Evolutionary conservation across 352 stramenopile genomes (phyloP), one percentile per base, ranked within the genome.

Genomic region (Phytophthora fragariaefolia): DNA sequence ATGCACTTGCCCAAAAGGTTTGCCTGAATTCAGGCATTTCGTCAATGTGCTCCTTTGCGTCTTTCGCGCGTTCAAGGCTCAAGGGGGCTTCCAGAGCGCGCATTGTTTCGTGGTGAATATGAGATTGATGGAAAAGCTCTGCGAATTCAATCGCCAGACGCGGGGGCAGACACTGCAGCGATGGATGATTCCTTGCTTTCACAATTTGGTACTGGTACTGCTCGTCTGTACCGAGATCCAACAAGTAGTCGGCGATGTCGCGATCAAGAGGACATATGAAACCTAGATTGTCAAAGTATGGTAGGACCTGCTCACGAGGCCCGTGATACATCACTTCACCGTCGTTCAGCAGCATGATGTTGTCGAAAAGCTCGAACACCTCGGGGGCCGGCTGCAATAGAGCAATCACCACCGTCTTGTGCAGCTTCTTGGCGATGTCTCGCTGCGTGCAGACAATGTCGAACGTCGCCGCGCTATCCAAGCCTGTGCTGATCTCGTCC

Each of bases 281-380:
- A 4, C 87, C 89, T 22, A 93, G 47, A 12, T 27, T 62, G 28
- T 77, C 59, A 28, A 86, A 86, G 34, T 86, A 86, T 6, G n/a
- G 50, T 32, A 78, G 6, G 0, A 63, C 63, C 4, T 73, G 45
- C 5, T 76, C 70, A 0, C 69, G 54, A 7, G 75, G 72, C 9
- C 77, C 77, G 20, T 86, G 62, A 49, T 83, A 86, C 59, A 80
- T 77, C 23, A 83, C 67, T 17, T 81, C 54, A 17, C 71, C 12
- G 91, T 83, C 71, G 63, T 83, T 82, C 15, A 86, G 45, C n/a
- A 86, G 53, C 32, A 86, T 2, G 12, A 86, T 50, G 59, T 98
- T 87, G 71, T 98, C 95, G 70, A 98, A 98, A 4, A 97, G 66
- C 7, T 81, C 83, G 32, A 96, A 92, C 10, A 95, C 92, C 70